Percentiles rank a stretch among this genome's conserved stretches.
These are phyloP conservation scores for Neospermospora avenae DNA, from an alignment of 2,329 filamentous ascomycete species.

Conservation along the genomic window DNA sequence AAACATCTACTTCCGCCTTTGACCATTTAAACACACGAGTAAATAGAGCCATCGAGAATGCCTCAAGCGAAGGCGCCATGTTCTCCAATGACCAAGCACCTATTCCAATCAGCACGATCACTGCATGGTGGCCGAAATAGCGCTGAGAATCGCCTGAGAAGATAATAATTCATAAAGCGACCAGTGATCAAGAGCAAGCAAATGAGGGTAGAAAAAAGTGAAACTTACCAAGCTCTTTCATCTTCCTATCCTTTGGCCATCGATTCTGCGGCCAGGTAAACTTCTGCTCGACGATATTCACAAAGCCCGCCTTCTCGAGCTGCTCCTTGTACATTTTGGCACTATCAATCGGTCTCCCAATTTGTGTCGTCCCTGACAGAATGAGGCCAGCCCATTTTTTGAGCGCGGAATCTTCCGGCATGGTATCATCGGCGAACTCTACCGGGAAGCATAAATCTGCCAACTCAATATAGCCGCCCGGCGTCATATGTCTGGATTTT, in stretches of 20 bases:
- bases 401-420: slow-evolving; percentile 13
- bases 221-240: slow-evolving; percentile 20
- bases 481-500: slow-evolving; percentile 19
- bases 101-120: neutral
- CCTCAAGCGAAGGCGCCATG: slow-evolving; percentile 15
- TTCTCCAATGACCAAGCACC: slow-evolving; percentile 24
- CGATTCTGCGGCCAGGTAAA: slow-evolving; percentile 48
- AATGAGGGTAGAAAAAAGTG: neutral
- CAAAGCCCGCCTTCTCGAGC: slow-evolving; percentile 25
- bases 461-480: slow-evolving; percentile 36
- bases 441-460: slow-evolving; percentile 31
- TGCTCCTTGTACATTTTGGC: slow-evolving; percentile 26
- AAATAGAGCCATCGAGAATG: slow-evolving; percentile 24
- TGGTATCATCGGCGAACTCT: slow-evolving; percentile 36
- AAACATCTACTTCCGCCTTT: slow-evolving; percentile 16
- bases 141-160: neutral
- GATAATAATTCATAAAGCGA: too few species aligned
- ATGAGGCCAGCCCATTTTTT: slow-evolving; percentile 27
- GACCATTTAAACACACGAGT: slow-evolving; percentile 21
- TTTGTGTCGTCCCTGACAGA: slow-evolving; percentile 32
- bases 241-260: slow-evolving; percentile 48
- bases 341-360: slow-evolving; percentile 34
- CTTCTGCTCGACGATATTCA: slow-evolving; percentile 38
- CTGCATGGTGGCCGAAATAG: too few species aligned
- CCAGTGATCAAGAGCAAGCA: too few species aligned